Percentiles rank a stretch among this genome's conserved stretches.
Conservation (phyloP, 192 early-diverging fungal species). For the Oehlia diaphana region DNA sequence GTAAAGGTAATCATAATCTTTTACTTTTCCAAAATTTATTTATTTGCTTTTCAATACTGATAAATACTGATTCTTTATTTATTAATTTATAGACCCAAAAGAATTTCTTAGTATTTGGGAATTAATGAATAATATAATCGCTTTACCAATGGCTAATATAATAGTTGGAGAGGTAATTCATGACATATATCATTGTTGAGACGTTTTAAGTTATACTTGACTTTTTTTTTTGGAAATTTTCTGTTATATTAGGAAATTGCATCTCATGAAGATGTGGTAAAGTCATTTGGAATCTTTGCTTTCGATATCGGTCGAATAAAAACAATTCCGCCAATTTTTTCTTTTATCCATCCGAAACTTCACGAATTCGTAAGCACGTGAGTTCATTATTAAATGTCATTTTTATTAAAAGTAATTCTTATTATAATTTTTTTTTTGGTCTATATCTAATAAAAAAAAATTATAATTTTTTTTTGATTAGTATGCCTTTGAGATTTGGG, state of each 20-base stretch:
- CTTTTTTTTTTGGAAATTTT: too few relatives aligned
- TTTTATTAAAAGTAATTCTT: too few relatives aligned
- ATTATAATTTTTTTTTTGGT: too few relatives aligned
- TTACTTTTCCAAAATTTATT: neutral
- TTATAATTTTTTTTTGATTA: neutral
- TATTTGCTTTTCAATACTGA: neutral
- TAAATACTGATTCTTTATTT: too few relatives aligned
- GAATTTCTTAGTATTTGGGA: neutral
- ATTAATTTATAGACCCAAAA: neutral
- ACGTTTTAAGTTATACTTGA: too few relatives aligned
- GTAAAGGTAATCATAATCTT: neutral
- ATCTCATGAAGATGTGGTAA: too few relatives aligned
- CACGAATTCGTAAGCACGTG: neutral
- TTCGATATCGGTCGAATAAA: neutral
- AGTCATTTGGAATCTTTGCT: neutral
- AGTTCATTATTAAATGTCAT: neutral
- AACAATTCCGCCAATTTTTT: neutral
- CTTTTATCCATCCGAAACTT: neutral
- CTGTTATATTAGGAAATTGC: too few relatives aligned
- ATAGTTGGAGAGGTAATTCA: slow-evolving; percentile 7
- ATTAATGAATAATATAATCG: neutral
- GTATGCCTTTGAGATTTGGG: neutral
- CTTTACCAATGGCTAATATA: neutral
- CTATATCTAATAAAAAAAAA: neutral
- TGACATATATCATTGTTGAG: neutral